Percentiles rank a stretch among this genome's conserved stretches.
Evolutionary conservation across 2,329 filamentous ascomycete species (phyloP).

Genomic region (Akanthomyces dipterigenus): DNA sequence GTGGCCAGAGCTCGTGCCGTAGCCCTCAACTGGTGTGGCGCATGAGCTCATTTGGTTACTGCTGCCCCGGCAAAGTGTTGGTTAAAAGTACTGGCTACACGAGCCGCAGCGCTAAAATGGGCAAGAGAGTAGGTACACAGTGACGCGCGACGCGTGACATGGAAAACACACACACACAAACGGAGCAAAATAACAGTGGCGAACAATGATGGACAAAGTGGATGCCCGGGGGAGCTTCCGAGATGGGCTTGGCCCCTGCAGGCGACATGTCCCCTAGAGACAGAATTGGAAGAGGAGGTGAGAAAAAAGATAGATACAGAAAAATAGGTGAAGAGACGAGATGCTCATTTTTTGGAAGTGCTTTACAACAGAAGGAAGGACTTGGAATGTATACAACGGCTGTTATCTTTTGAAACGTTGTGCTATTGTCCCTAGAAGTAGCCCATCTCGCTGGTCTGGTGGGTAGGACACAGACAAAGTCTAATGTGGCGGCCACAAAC

Average conservation of each 20-base stretch:
- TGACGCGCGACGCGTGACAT: constrained; percentile 11
- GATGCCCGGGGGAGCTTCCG: constrained; percentile 11
- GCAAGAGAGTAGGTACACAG: not conserved
- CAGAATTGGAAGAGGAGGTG: not conserved
- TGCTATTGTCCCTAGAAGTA: not conserved
- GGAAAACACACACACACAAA: not conserved
- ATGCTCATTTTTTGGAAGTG: not conserved
- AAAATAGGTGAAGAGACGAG: not conserved
- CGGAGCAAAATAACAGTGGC: constrained; percentile 1
- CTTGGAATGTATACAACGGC: not conserved
- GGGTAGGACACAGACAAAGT: not conserved
- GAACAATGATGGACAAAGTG: not conserved
- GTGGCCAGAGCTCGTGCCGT: not conserved
- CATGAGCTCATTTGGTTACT: not conserved
- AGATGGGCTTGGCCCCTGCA: constrained; percentile 8
- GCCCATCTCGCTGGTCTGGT: not conserved
- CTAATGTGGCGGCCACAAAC: not conserved
- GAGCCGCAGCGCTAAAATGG: not conserved
- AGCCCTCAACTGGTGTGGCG: not conserved
- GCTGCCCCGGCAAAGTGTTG: too few species aligned
- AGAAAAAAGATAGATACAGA: not conserved
- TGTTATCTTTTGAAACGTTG: not conserved
- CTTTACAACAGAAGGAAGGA: too few species aligned
- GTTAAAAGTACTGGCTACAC: not conserved
- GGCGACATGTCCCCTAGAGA: not conserved